phyloP scores from a whole-genome alignment of 2,329 filamentous ascomycete species.

The Davidsoniella australis region DNA sequence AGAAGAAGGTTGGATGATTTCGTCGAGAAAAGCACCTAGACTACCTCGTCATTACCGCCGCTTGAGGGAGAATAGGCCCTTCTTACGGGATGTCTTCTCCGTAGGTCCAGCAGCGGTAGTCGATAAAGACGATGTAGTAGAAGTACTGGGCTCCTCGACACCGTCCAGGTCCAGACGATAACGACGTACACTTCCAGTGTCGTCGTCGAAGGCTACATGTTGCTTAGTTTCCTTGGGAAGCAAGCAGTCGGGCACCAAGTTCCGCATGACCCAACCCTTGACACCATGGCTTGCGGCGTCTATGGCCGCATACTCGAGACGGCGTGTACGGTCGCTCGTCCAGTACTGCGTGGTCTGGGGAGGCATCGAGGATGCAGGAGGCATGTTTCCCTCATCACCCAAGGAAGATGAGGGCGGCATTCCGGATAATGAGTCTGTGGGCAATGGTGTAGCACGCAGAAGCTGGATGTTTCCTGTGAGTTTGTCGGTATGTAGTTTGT shows the following conservation, averaged over 20 bases:
- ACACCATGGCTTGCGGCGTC: slow-evolving; percentile 44
- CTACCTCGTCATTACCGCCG: slow-evolving; percentile 1
- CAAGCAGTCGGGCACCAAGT: slow-evolving; percentile 44
- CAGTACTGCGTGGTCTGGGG: slow-evolving; percentile 48
- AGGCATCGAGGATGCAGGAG: slow-evolving; percentile 2
- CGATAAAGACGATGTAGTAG: background rate
- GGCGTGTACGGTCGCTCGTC: slow-evolving; percentile 45
- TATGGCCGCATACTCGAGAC: slow-evolving; percentile 49
- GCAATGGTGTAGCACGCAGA: too few relatives aligned
- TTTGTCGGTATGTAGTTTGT: too few relatives aligned
- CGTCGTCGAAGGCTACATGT: slow-evolving; percentile 41
- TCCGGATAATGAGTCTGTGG: too few relatives aligned
- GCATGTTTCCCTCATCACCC: too few relatives aligned
- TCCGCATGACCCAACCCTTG: slow-evolving; percentile 40
- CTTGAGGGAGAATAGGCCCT: slow-evolving; percentile 6
- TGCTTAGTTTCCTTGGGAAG: slow-evolving; percentile 30
- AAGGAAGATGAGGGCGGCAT: too few relatives aligned
- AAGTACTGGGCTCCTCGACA: slow-evolving; percentile 17
- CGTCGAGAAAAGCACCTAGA: too few relatives aligned
- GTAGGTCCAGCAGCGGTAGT: too few relatives aligned
- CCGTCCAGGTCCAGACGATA: slow-evolving; percentile 42
- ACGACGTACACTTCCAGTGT: slow-evolving; percentile 43
- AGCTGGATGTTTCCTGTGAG: too few relatives aligned
- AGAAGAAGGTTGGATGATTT: too few relatives aligned
- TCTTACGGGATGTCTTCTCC: slow-evolving; percentile 1